Evolutionary conservation across 805 yeast genomes (phyloP), one percentile per base, ranked within the genome.

Genomic region (Schizosaccharomyces cryophilus): DNA sequence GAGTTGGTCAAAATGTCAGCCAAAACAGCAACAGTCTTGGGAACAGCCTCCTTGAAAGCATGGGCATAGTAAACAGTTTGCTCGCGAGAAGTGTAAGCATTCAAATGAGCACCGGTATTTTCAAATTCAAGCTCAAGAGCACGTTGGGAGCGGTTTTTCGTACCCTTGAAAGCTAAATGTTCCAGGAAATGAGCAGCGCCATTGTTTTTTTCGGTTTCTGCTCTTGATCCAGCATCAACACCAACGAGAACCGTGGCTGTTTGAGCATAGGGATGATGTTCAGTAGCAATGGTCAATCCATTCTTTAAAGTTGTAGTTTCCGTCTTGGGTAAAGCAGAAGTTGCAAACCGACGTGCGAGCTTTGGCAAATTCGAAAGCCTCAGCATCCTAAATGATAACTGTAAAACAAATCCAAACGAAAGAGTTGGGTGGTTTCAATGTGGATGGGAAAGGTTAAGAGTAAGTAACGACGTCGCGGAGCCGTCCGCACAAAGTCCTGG

Each of bases 131-230:
- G 75, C 72, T 93, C 99, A 62, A 93, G 76, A 63, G 81, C 81
- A 62, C 81, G 75, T 74, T 93, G 97, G 13, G 87, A 74, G 70
- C 98, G 79, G 62, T 77, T 77, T 61, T 77, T 72, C 15, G 99
- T 93, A 29, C 99, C 99, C 71, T 93, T 93, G 76, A 93, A 93
- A 9, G 97, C 95, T 68, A 93, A 76, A 73, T 93, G 99, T 72
- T 93, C 99, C 62, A 93, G 74, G 70, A 93, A 93, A 73, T 93
- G 99, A 0, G 99, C 99, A 6, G 97, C 89, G 59, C 99, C 99
- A 66, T 88, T 88, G 68, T 78, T 78, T 67, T 85, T 81, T 58
- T 76, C 76, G 67, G 81, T 84, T 72, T 93, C 99, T 3, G 97
- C 97, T 64, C 99, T 78, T 2, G 96, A 89, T 2, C 99, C 99